phyloP scores from a whole-genome alignment of 306 rosid species.

The Dalbergia cochinchinensis region DNA sequence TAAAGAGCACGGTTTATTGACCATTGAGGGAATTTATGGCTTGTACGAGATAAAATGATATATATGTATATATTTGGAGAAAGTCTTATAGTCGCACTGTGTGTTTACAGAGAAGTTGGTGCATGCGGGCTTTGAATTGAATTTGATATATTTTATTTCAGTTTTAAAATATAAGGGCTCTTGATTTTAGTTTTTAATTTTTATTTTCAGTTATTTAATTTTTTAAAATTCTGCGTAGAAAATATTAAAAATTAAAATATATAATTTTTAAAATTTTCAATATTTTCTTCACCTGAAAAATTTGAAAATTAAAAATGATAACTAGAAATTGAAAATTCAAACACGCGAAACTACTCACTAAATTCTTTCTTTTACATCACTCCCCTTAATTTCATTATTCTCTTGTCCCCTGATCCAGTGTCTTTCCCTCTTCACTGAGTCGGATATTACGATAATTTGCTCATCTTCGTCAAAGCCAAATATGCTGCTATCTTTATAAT shows the following conservation, averaged over 20 bases:
- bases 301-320: too few species aligned
- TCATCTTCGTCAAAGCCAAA: not conserved
- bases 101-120: slow-evolving; percentile 37
- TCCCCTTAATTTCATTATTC: not conserved
- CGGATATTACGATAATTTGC: not conserved
- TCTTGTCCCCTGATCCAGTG: not conserved
- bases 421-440: not conserved
- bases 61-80: not conserved
- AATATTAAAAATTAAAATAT: too few species aligned
- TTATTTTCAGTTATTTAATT: too few species aligned
- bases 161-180: not conserved
- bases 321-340: too few species aligned
- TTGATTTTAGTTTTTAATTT: too few species aligned
- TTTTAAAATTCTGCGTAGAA: too few species aligned
- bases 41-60: slow-evolving; percentile 32
- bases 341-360: slow-evolving; percentile 10
- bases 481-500: not conserved
- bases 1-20: slow-evolving; percentile 35
- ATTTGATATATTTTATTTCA: slow-evolving; percentile 6
- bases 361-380: slow-evolving; percentile 16
- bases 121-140: slow-evolving; percentile 5
- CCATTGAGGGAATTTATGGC: slow-evolving; percentile 13
- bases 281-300: too few species aligned
- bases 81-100: slow-evolving; percentile 51
- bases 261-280: too few species aligned